A percentile compares a stretch with the other conserved stretches of the same genome.
These are phyloP conservation scores for Datisca glomerata DNA, from an alignment of 306 rosid species.

Conservation along the genomic window DNA sequence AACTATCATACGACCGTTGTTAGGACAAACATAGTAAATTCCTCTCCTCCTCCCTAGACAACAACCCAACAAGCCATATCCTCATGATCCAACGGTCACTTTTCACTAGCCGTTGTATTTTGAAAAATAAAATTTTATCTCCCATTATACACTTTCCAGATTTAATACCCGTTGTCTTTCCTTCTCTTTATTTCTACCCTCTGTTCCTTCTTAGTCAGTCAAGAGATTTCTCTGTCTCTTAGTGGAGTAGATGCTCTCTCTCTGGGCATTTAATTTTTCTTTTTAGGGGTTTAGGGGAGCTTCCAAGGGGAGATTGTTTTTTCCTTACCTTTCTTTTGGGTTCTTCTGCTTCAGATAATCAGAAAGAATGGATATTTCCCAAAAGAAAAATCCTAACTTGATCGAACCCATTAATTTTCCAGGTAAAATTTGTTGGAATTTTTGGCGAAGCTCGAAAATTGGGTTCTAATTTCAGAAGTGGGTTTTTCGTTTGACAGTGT, in stretches of 20 bases:
- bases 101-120: constrained; percentile 89
- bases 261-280: not conserved
- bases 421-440: constrained; percentile 3
- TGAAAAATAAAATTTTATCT: constrained; percentile 40
- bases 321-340: constrained; percentile 2
- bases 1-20: constrained; percentile 55
- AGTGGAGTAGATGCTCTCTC: not conserved
- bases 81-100: constrained; percentile 62
- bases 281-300: not conserved
- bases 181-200: constrained; percentile 6
- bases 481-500: not conserved
- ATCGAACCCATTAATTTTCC: constrained; percentile 29
- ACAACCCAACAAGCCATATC: too few species aligned
- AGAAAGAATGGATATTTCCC: constrained; percentile 36
- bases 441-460: not conserved
- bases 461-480: not conserved
- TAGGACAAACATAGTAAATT: constrained; percentile 17
- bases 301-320: constrained; percentile 8
- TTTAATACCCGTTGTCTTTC: too few species aligned
- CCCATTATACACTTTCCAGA: too few species aligned
- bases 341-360: constrained; percentile 4
- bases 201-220: not conserved
- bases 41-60: constrained; percentile 2
- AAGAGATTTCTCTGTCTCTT: not conserved
- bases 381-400: constrained; percentile 39